A percentile compares a stretch with the other conserved stretches of the same genome.
Conservation (phyloP, 768 basidiomycete genomes). For the Candolleomyces aberdarensis region DNA sequence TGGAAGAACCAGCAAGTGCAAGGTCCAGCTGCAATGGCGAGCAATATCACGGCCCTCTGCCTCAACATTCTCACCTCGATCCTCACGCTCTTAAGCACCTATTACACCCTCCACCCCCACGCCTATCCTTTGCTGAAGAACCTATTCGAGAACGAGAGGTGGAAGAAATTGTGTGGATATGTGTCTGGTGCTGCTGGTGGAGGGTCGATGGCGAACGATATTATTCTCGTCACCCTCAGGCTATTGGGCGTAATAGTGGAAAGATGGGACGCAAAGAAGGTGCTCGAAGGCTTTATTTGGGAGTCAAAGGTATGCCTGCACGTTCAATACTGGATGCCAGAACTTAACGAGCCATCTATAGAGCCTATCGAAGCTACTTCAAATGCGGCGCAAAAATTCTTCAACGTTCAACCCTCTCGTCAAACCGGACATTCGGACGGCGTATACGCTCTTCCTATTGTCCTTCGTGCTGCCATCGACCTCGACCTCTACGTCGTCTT, state of each 20-base stretch:
- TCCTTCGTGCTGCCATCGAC: constrained; percentile 60
- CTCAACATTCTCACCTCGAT: constrained; percentile 53
- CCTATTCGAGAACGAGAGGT: constrained; percentile 53
- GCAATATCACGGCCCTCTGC: background rate
- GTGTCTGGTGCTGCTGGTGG: constrained; percentile 47
- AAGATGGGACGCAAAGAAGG: constrained; percentile 58
- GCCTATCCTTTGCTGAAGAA: constrained; percentile 63
- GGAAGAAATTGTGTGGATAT: constrained; percentile 58
- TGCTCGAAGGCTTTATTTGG: constrained; percentile 75
- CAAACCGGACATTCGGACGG: constrained; percentile 77
- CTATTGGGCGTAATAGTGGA: constrained; percentile 57
- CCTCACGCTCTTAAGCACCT: constrained; percentile 60
- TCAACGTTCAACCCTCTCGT: constrained; percentile 37
- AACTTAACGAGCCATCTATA: constrained; percentile 20
- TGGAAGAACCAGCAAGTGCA: background rate
- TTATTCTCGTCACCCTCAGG: constrained; percentile 63
- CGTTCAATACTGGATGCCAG: constrained; percentile 4
- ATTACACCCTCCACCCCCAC: constrained; percentile 63
- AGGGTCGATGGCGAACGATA: constrained; percentile 39
- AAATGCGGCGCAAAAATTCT: constrained; percentile 63
- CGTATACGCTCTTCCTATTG: constrained; percentile 69
- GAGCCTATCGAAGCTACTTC: constrained; percentile 64
- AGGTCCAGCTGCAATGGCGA: constrained; percentile 3
- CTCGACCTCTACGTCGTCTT: constrained; percentile 17
- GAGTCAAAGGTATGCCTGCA: constrained; percentile 56